Conservation (phyloP, 495 filamentous ascomycete genomes). For the Penicillium alfredii region DNA sequence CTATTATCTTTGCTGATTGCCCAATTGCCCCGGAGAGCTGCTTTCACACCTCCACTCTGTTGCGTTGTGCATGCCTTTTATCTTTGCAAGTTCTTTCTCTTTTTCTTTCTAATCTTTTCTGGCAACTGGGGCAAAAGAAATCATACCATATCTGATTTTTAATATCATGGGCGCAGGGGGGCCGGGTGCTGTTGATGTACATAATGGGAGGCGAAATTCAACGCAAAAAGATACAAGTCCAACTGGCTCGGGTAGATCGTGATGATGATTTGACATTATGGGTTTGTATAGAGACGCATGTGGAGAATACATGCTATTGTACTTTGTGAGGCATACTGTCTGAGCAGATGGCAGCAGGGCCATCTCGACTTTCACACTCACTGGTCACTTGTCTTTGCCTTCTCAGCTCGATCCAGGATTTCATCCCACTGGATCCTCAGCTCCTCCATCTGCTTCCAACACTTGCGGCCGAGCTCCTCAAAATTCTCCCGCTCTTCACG, state of each 20-base stretch:
- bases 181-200: conserved; percentile 36
- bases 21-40: conserved; percentile 6
- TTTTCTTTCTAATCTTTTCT: conserved; percentile 9
- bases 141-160: conserved; percentile 24
- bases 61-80: conserved; percentile 8
- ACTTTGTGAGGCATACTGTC: too few relatives aligned
- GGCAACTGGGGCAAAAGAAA: conserved; percentile 17
- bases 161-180: conserved; percentile 24
- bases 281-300: too few relatives aligned
- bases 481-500: conserved; percentile 62
- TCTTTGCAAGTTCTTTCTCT: conserved; percentile 4
- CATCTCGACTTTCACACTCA: too few relatives aligned
- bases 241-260: conserved; percentile 7
- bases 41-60: conserved; percentile 11
- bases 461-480: conserved; percentile 63
- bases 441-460: conserved; percentile 82
- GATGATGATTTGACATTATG: too few relatives aligned
- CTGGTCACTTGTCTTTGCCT: too few relatives aligned
- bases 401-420: conserved; percentile 43
- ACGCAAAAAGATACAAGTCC: conserved; percentile 9
- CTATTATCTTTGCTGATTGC: conserved; percentile 8
- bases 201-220: conserved; percentile 24
- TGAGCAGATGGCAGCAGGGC: too few relatives aligned
- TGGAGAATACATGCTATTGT: too few relatives aligned
- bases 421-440: conserved; percentile 73